Percentiles rank a stretch among this genome's conserved stretches.
Evolutionary conservation across 2,329 filamentous ascomycete genomes (phyloP).

Genomic region (Alternaria gansuensis): DNA sequence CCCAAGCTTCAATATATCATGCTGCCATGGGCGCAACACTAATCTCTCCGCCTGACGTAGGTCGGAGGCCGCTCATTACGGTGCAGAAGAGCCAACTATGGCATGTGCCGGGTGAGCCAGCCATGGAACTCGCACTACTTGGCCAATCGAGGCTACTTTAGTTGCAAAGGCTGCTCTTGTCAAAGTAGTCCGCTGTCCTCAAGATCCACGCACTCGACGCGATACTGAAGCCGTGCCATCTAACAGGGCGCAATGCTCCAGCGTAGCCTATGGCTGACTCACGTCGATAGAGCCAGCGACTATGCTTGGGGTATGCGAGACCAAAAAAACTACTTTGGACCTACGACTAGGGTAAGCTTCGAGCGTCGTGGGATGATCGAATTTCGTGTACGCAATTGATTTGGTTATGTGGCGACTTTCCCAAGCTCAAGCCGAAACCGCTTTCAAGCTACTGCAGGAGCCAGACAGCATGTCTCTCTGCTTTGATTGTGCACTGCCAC

Average conservation of each 20-base stretch:
- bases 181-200: not conserved
- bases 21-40: constrained; percentile 14
- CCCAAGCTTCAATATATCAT: not conserved
- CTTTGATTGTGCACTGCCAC: constrained; percentile 15
- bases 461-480: constrained; percentile 9
- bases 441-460: constrained; percentile 17
- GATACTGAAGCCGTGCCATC: constrained; percentile 12
- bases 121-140: constrained; percentile 15
- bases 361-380: constrained; percentile 23
- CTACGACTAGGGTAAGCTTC: constrained; percentile 8
- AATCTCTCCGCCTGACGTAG: constrained; percentile 24
- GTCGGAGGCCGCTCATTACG: constrained; percentile 1
- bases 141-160: constrained; percentile 25
- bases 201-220: constrained; percentile 2
- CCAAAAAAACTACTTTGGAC: constrained; percentile 29
- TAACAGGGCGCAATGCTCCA: constrained; percentile 7
- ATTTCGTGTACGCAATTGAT: constrained; percentile 37
- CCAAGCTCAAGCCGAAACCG: constrained; percentile 7
- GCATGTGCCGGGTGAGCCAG: constrained; percentile 30
- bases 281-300: not conserved
- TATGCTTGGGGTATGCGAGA: constrained; percentile 20
- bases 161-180: constrained; percentile 20
- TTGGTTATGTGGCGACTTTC: constrained; percentile 19
- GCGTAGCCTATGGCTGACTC: constrained; percentile 6
- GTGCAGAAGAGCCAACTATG: constrained; percentile 10